These are phyloP conservation scores for Daedaleopsis sinensis DNA, from an alignment of 768 basidiomycete species.

Conservation along the genomic window DNA sequence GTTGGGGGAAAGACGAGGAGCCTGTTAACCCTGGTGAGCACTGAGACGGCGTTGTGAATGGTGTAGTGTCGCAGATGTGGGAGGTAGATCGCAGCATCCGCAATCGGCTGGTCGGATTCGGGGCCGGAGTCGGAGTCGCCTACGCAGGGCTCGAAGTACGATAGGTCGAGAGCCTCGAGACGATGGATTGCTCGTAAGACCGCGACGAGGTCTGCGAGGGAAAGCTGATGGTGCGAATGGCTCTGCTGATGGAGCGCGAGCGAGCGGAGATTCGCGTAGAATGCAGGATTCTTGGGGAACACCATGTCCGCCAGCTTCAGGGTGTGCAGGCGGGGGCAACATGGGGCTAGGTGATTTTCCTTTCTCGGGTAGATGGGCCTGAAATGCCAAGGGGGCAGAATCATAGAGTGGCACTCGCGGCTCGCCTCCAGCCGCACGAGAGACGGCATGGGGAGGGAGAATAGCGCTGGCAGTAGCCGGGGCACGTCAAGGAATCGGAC, in stretches of 20 bases:
- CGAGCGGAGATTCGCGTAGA: background rate
- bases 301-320: background rate
- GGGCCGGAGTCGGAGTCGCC: background rate
- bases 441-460: background rate
- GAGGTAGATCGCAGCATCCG: no score
- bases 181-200: background rate
- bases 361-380: background rate
- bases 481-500: no score
- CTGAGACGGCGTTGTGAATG: no score
- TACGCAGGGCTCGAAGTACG: background rate
- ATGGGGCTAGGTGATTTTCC: background rate
- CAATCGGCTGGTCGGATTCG: background rate
- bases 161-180: background rate
- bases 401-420: no score
- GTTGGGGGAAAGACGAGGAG: background rate
- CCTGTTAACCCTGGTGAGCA: no score
- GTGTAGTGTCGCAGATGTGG: no score
- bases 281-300: background rate
- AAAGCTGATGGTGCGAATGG: background rate
- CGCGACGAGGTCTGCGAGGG: background rate
- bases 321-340: background rate
- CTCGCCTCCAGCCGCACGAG: background rate
- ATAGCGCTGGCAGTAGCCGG: no score
- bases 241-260: background rate
- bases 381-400: background rate